Percentiles rank a stretch among this genome's conserved stretches.
phyloP scores from a whole-genome alignment of 768 basidiomycete genomes.

The Mycena indigotica region DNA sequence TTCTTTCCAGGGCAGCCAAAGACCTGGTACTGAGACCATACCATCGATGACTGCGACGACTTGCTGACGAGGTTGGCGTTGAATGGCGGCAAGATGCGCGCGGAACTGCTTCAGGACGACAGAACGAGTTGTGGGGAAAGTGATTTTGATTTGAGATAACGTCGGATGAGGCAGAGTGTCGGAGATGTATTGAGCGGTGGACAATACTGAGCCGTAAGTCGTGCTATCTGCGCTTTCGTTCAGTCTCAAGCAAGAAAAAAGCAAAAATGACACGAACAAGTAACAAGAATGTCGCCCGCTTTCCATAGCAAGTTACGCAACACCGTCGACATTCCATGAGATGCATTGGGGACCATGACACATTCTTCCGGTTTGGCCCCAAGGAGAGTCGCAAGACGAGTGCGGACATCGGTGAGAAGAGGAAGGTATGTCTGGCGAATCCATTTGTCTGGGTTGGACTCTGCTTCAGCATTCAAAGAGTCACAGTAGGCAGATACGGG shows the following conservation, averaged over 20 bases:
- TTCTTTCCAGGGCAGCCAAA: slow-evolving; percentile 75
- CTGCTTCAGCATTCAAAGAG: slow-evolving; percentile 37
- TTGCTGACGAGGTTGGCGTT: slow-evolving; percentile 32
- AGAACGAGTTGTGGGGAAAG: slow-evolving; percentile 51
- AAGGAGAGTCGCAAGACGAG: slow-evolving; percentile 51
- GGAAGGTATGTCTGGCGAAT: slow-evolving; percentile 35
- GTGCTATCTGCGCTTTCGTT: slow-evolving; percentile 24
- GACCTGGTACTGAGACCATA: slow-evolving; percentile 66
- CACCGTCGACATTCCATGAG: slow-evolving; percentile 61
- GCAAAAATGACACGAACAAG: slow-evolving; percentile 38
- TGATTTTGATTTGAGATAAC: slow-evolving; percentile 45
- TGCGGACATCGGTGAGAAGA: slow-evolving; percentile 39
- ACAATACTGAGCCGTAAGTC: slow-evolving; percentile 53
- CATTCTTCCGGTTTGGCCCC: slow-evolving; percentile 47
- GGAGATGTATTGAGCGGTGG: slow-evolving; percentile 51
- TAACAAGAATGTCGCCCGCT: slow-evolving; percentile 61
- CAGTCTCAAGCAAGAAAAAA: background rate
- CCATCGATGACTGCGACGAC: slow-evolving; percentile 71
- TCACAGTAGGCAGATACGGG: slow-evolving; percentile 47
- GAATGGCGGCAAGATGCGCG: slow-evolving; percentile 22
- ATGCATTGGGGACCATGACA: slow-evolving; percentile 58
- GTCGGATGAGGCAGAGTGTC: slow-evolving; percentile 54
- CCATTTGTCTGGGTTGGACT: slow-evolving; percentile 56
- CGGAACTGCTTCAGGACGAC: slow-evolving; percentile 40
- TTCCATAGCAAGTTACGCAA: slow-evolving; percentile 64